These are phyloP conservation scores for Dalbergia oliveri DNA, from an alignment of 306 rosid genomes.

Conservation along the genomic window DNA sequence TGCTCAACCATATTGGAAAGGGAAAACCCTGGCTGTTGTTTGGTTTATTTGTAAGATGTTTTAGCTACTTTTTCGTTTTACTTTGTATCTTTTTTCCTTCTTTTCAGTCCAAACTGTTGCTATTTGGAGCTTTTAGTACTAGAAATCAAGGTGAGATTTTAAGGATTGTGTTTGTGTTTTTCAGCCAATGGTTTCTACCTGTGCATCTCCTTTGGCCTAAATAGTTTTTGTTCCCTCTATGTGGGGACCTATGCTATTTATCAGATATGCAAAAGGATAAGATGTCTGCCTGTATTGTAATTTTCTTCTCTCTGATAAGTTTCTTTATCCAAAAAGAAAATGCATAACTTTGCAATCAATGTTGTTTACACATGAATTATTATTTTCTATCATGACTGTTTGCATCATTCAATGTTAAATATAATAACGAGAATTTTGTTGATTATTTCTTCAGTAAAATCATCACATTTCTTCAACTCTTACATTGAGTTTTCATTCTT, in stretches of 20 bases:
- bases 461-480: conserved; percentile 21
- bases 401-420: conserved; percentile 13
- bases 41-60: neutral
- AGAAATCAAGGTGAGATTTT: conserved; percentile 7
- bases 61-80: neutral
- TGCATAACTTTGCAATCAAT: neutral
- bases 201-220: neutral
- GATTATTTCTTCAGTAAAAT: conserved; percentile 11
- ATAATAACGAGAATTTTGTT: conserved; percentile 17
- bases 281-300: neutral
- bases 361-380: neutral
- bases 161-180: too few relatives aligned
- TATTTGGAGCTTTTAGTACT: neutral
- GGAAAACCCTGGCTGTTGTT: conserved; percentile 2
- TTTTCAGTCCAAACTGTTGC: conserved; percentile 2
- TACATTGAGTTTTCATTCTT: neutral
- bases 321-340: neutral
- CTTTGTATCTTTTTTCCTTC: neutral
- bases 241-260: neutral
- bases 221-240: conserved; percentile 13
- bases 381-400: neutral
- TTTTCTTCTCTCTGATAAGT: neutral
- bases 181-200: neutral
- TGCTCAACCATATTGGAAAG: neutral
- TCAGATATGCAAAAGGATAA: conserved; percentile 8